These are phyloP conservation scores for Sphagnum contortum DNA, from an alignment of 225 moss, liverwort and hornwort species.

Conservation along the genomic window DNA sequence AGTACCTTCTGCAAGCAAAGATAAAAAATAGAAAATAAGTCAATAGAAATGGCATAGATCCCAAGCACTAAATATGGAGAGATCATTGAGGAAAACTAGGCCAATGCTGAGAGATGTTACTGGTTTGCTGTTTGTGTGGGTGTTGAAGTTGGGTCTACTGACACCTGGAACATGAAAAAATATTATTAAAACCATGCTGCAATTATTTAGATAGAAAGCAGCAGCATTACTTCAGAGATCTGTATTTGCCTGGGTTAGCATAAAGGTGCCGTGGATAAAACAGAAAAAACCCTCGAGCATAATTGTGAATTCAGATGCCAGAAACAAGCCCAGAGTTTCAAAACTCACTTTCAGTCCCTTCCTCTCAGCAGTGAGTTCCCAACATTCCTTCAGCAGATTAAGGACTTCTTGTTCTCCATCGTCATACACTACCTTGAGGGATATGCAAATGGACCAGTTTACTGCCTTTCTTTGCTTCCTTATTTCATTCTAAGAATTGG, in stretches of 20 bases:
- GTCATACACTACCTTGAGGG: conserved; percentile 60
- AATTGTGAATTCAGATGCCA: neutral
- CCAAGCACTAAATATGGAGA: too few relatives aligned
- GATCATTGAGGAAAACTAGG: too few relatives aligned
- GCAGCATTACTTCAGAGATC: neutral
- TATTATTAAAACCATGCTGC: neutral
- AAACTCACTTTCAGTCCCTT: conserved; percentile 45
- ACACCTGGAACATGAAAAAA: too few relatives aligned
- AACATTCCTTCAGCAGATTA: conserved; percentile 57
- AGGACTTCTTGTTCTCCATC: conserved; percentile 80
- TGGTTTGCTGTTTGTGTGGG: too few relatives aligned
- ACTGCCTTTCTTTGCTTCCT: neutral
- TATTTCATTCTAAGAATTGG: too few relatives aligned
- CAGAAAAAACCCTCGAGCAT: neutral
- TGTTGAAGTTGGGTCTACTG: too few relatives aligned
- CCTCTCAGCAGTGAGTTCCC: conserved; percentile 39
- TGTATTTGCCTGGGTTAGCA: neutral
- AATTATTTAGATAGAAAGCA: neutral
- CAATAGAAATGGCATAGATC: too few relatives aligned
- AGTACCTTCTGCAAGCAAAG: neutral
- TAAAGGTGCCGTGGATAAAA: neutral
- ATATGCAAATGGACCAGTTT: neutral
- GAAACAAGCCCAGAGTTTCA: neutral
- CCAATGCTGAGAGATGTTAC: too few relatives aligned
- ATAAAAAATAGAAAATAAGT: neutral